A percentile compares a stretch with the other conserved stretches of the same genome.
phyloP scores from a whole-genome alignment of 768 basidiomycete genomes.

The Polyporus arcularius region DNA sequence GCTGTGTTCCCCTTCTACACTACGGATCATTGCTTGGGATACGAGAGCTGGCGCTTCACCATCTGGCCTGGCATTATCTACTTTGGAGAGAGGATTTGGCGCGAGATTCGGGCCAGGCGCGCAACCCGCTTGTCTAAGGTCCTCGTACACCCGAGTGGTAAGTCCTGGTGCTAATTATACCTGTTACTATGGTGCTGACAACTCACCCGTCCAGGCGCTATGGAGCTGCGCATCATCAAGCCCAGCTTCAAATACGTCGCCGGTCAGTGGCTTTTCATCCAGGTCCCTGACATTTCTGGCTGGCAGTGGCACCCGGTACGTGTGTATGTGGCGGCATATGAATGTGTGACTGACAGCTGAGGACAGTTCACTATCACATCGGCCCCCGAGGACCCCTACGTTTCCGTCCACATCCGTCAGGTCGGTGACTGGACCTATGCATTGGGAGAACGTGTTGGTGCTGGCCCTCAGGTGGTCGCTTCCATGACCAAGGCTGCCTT shows the following conservation, averaged over 20 bases:
- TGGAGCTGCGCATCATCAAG: constrained; percentile 93
- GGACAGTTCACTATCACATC: constrained; percentile 90
- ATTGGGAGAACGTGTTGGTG: constrained; percentile 85
- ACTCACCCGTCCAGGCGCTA: constrained; percentile 55
- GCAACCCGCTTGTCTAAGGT: constrained; percentile 83
- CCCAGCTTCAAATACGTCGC: constrained; percentile 90
- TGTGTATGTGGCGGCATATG: constrained; percentile 13
- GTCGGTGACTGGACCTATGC: constrained; percentile 86
- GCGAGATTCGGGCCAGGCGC: constrained; percentile 79
- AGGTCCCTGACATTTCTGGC: constrained; percentile 80
- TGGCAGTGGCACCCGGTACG: constrained; percentile 96
- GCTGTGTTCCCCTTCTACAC: constrained; percentile 84
- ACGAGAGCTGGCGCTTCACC: constrained; percentile 86
- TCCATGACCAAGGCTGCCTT: constrained; percentile 78
- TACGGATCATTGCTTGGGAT: constrained; percentile 87
- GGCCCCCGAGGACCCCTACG: constrained; percentile 91
- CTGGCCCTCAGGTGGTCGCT: constrained; percentile 73
- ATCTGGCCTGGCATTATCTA: constrained; percentile 93
- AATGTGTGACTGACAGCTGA: not conserved
- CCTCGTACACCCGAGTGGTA: constrained; percentile 86
- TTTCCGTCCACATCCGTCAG: constrained; percentile 91
- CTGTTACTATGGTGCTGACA: constrained; percentile 6
- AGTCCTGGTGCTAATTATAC: constrained; percentile 25
- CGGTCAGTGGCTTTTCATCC: constrained; percentile 90
- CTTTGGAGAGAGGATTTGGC: constrained; percentile 82